Evolutionary conservation across 345 rosid species (phyloP), one percentile per base, ranked within the genome.

Genomic region (Turnera subulata): DNA sequence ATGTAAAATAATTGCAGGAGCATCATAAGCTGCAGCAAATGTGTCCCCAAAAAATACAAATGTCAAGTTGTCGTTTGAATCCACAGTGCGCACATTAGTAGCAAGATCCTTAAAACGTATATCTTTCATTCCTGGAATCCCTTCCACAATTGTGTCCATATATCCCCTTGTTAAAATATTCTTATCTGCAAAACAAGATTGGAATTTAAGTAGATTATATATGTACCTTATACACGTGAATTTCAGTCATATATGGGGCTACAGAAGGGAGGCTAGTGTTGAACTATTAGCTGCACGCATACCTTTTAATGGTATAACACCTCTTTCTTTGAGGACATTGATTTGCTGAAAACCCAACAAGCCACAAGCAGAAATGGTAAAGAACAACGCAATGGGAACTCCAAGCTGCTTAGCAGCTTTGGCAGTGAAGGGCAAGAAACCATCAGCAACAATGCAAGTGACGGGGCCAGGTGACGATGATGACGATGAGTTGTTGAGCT

Each of bases 81-180:
- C 11, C 2, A n/a, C n/a, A n/a, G 52, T 21, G 26, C 13, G n/a
- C 4, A 9, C 25, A 21, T 10, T 8, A 21, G 25, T 18, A 0
- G 24, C 25, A 23, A 48, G 23, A 48, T 48, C 52, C 25, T 15
- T 48, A 19, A 48, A 15, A 21, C 52, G 6, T 19, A 48, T 21
- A 48, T 23, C 52, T 48, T 48, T 20, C 52, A 48, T 48, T 6
- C 52, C 52, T 11, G 52, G 52, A 7, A 48, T 21, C 25, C 52
- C 17, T 10, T 48, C 52, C 20, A 48, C 20, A 16, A 21, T 10
- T 23, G 25, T 48, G 52, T 48, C n/a, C 23, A 48, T 11, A 21
- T 48, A n/a, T n/a, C n/a, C n/a, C n/a, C n/a, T n/a, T n/a, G n/a
- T n/a, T n/a, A n/a, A 48, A 21, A 24, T 25, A 48, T 48, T 48